Conservation (phyloP, 441 rosid species). For the Iberis amara region DNA sequence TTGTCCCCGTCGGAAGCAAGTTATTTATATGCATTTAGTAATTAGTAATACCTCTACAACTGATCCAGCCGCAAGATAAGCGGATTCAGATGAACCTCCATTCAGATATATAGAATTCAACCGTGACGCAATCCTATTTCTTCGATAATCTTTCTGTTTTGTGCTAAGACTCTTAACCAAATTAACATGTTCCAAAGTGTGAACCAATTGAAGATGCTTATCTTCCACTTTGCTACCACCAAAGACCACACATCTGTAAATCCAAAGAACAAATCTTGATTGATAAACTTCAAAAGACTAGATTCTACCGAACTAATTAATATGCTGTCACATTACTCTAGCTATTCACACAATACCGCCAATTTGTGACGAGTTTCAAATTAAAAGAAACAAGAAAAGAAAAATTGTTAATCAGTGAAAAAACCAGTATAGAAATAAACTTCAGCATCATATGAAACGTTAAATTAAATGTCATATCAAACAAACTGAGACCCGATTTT, state of each 20-base stretch:
- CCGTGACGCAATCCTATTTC: conserved; percentile 50
- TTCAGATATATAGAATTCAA: conserved; percentile 75
- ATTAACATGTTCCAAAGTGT: conserved; percentile 57
- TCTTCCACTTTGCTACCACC: conserved; percentile 62
- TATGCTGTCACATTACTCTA: neutral
- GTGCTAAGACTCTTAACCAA: conserved; percentile 64
- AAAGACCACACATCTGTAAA: conserved; percentile 68
- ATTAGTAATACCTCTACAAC: conserved; percentile 55
- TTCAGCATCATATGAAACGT: neutral
- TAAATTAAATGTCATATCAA: neutral
- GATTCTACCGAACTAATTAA: conserved; percentile 2
- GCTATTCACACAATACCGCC: too few species aligned
- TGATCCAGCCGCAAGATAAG: conserved; percentile 85
- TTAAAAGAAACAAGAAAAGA: too few species aligned
- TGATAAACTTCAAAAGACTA: neutral
- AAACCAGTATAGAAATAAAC: neutral
- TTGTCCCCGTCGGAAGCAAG: too few species aligned
- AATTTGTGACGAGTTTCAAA: neutral
- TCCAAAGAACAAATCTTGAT: neutral
- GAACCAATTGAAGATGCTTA: conserved; percentile 51
- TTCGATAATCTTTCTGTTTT: conserved; percentile 41
- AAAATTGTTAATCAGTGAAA: neutral
- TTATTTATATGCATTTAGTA: neutral
- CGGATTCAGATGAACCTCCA: conserved; percentile 79
- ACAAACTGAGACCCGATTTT: neutral